These are phyloP conservation scores for Durotheca rogersii DNA, from an alignment of 495 filamentous ascomycete species.

Conservation along the genomic window DNA sequence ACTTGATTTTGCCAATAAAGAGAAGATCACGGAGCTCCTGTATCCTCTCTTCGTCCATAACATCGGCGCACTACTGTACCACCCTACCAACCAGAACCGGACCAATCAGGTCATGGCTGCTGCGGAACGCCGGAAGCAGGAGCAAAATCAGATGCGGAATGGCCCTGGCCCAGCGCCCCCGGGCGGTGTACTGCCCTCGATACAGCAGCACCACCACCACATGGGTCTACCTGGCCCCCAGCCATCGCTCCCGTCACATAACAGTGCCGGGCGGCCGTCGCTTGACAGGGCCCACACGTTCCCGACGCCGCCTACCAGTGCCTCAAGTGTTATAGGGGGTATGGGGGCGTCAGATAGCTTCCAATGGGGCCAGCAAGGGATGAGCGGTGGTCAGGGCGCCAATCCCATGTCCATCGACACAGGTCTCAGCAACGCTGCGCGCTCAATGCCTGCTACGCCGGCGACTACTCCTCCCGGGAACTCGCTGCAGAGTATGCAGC, in stretches of 20 bases:
- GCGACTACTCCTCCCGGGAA: constrained; percentile 88
- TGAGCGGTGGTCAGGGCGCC: constrained; percentile 63
- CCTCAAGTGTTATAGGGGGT: constrained; percentile 79
- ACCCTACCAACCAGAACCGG: constrained; percentile 81
- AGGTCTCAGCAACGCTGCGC: constrained; percentile 66
- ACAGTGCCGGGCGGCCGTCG: constrained; percentile 64
- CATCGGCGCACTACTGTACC: constrained; percentile 91
- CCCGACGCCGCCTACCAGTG: constrained; percentile 90
- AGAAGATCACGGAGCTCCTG: constrained; percentile 94
- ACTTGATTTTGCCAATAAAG: constrained; percentile 97
- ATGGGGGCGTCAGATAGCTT: constrained; percentile 73
- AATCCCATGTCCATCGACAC: constrained; percentile 87
- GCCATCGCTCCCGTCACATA: constrained; percentile 73
- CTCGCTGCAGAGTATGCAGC: constrained; percentile 72
- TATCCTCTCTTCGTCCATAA: constrained; percentile 98
- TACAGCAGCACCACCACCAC: constrained; percentile 71
- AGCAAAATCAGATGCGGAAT: constrained; percentile 54
- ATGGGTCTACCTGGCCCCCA: constrained; percentile 72
- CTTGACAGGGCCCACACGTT: constrained; percentile 86
- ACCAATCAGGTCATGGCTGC: constrained; percentile 87
- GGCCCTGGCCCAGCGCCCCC: constrained; percentile 41
- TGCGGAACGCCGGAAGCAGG: constrained; percentile 70
- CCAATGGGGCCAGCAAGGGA: constrained; percentile 70
- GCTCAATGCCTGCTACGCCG: constrained; percentile 91
- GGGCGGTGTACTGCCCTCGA: constrained; percentile 57